A percentile compares a stretch with the other conserved stretches of the same genome.
Evolutionary conservation across 1,139 yeast species (phyloP).

Genomic region (Dujonia santamariae): DNA sequence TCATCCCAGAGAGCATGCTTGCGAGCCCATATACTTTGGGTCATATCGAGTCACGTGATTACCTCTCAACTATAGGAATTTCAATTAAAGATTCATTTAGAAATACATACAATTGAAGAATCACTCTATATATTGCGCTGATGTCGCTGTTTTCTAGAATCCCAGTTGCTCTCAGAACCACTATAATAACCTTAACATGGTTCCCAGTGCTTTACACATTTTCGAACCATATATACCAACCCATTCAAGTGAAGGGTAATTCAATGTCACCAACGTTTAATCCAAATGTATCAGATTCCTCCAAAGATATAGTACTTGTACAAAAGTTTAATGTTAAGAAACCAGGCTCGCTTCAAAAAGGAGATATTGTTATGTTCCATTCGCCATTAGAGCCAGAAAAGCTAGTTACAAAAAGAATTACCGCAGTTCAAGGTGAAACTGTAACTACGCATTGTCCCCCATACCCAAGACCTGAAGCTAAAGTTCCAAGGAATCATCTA

Average conservation of each 20-base stretch:
- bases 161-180: conserved; percentile 16
- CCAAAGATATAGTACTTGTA: conserved; percentile 66
- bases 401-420: conserved; percentile 71
- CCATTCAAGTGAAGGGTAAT: conserved; percentile 75
- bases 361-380: conserved; percentile 75
- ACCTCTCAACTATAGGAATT: too few relatives aligned
- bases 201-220: conserved; percentile 73
- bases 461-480: conserved; percentile 61
- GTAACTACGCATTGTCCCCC: conserved; percentile 55
- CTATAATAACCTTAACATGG: conserved; percentile 52
- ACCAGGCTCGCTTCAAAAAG: conserved; percentile 45
- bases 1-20: too few relatives aligned
- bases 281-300: conserved; percentile 51
- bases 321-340: conserved; percentile 59
- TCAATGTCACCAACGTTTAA: conserved; percentile 92
- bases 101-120: too few relatives aligned
- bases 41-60: too few relatives aligned
- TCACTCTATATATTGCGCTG: too few relatives aligned
- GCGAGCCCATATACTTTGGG: too few relatives aligned
- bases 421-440: conserved; percentile 71
- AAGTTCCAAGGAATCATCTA: conserved; percentile 73
- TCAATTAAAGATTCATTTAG: too few relatives aligned
- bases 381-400: conserved; percentile 78
- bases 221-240: conserved; percentile 68
- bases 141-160: conserved; percentile 2